These are phyloP conservation scores for Roridomyces roridus DNA, from an alignment of 768 basidiomycete genomes.

Conservation along the genomic window DNA sequence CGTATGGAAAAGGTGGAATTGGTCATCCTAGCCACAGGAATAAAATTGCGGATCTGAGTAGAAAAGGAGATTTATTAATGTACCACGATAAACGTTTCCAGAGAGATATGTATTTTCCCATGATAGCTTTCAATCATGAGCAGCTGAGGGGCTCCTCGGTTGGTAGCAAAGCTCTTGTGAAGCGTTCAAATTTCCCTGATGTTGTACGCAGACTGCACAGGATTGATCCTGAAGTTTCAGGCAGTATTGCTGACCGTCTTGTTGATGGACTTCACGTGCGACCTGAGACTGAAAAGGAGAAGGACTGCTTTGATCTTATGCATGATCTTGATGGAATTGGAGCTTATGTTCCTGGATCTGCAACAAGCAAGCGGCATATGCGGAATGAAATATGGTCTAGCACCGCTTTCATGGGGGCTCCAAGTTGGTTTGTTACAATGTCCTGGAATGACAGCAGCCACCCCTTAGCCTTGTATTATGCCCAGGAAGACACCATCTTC, in stretches of 20 bases:
- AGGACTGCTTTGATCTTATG: slow-evolving; percentile 39
- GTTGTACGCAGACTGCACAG: slow-evolving; percentile 28
- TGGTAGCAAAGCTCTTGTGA: slow-evolving; percentile 34
- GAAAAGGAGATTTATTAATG: slow-evolving; percentile 35
- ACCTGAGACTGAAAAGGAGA: slow-evolving; percentile 37
- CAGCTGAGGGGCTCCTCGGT: slow-evolving; percentile 38
- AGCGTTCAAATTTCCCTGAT: slow-evolving; percentile 31
- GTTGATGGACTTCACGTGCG: slow-evolving; percentile 29
- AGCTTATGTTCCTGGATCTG: slow-evolving; percentile 35
- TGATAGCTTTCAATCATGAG: slow-evolving; percentile 47
- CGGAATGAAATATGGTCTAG: slow-evolving; percentile 40
- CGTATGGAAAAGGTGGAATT: slow-evolving; percentile 42
- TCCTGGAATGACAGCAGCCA: slow-evolving; percentile 36
- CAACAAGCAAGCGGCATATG: slow-evolving; percentile 34
- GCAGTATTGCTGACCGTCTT: slow-evolving; percentile 27
- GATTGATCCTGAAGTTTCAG: slow-evolving; percentile 30
- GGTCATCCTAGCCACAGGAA: slow-evolving; percentile 12
- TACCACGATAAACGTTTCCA: slow-evolving; percentile 39
- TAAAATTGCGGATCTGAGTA: slow-evolving; percentile 22
- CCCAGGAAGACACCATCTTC: slow-evolving; percentile 29
- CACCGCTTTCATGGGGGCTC: slow-evolving; percentile 30
- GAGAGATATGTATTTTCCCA: slow-evolving; percentile 32
- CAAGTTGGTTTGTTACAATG: slow-evolving; percentile 42
- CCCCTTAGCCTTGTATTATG: slow-evolving; percentile 42
- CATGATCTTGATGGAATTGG: slow-evolving; percentile 41